phyloP scores from a whole-genome alignment of 495 filamentous ascomycete genomes.

The Sordaria brevicollis region DNA sequence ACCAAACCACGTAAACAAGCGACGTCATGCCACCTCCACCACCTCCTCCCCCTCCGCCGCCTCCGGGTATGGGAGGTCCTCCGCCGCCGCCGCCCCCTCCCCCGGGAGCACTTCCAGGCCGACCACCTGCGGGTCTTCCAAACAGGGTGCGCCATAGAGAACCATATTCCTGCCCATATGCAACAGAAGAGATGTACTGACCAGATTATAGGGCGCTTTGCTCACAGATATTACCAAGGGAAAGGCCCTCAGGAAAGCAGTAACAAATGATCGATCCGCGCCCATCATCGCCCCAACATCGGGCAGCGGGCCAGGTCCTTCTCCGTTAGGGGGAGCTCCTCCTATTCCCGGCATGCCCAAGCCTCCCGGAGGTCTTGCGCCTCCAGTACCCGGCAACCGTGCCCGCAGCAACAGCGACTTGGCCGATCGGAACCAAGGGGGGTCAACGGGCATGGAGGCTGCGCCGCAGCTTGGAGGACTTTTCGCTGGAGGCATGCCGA shows the following conservation, averaged over 20 bases:
- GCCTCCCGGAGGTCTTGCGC: slow-evolving; percentile 54
- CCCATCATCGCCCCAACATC: slow-evolving; percentile 52
- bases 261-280: slow-evolving; percentile 91
- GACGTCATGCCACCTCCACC: slow-evolving; percentile 15
- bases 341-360: slow-evolving; percentile 64
- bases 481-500: slow-evolving; percentile 92
- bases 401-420: slow-evolving; percentile 76
- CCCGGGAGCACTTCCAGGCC: slow-evolving; percentile 9
- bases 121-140: slow-evolving; percentile 6
- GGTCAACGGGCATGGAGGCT: slow-evolving; percentile 32
- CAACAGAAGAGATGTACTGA: slow-evolving; percentile 19
- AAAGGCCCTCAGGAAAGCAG: slow-evolving; percentile 67
- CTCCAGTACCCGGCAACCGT: slow-evolving; percentile 61
- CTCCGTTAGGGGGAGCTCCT: slow-evolving; percentile 57
- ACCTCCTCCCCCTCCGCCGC: slow-evolving; percentile 24
- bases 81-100: slow-evolving; percentile 15
- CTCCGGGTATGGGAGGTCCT: slow-evolving; percentile 13
- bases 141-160: slow-evolving; percentile 3
- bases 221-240: slow-evolving; percentile 85
- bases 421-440: slow-evolving; percentile 33
- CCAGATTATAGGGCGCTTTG: slow-evolving; percentile 60
- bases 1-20: too few species aligned
- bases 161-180: not conserved
- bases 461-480: slow-evolving; percentile 80
- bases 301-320: slow-evolving; percentile 39